Conservation (phyloP, 2,329 filamentous ascomycete species). For the Polytolypa hystricis region DNA sequence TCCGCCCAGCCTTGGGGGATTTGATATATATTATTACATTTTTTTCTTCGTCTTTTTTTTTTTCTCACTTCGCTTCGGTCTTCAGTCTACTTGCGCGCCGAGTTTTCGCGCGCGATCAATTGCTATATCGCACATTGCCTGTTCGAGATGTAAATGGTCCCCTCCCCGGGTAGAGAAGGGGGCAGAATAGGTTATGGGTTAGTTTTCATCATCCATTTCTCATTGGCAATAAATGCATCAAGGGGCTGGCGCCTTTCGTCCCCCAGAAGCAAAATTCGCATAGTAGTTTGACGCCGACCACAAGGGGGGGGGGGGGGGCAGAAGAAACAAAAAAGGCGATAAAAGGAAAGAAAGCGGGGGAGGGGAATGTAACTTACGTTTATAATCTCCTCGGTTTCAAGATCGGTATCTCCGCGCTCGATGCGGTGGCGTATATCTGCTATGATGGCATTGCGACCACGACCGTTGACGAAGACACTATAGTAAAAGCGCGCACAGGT, state of each 20-base stretch:
- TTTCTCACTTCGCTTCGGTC: conserved; percentile 5
- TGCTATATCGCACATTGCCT: conserved; percentile 91
- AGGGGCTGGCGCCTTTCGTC: background rate
- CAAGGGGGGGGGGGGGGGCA: conserved; percentile 1
- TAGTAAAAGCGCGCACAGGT: too few relatives aligned
- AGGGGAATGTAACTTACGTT: conserved; percentile 43
- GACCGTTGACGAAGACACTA: conserved; percentile 77
- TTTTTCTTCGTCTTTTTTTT: background rate
- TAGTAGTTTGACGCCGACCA: conserved; percentile 12
- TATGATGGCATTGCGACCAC: conserved; percentile 64
- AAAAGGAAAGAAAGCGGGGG: conserved; percentile 1
- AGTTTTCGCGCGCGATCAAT: conserved; percentile 64
- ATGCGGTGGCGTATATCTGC: conserved; percentile 70
- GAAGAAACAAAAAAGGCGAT: conserved; percentile 5
- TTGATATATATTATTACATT: background rate
- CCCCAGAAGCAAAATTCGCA: background rate
- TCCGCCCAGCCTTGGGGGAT: background rate
- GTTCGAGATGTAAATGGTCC: background rate
- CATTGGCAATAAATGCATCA: too few relatives aligned
- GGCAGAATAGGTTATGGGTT: background rate
- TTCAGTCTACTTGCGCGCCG: too few relatives aligned
- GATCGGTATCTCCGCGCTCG: conserved; percentile 50
- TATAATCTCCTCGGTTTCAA: conserved; percentile 63
- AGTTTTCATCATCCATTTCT: too few relatives aligned
- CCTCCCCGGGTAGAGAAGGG: background rate